Base-by-base conservation (phyloP, 2,329 filamentous ascomycete species). In the Myriosclerotinia duriaeana region DNA sequence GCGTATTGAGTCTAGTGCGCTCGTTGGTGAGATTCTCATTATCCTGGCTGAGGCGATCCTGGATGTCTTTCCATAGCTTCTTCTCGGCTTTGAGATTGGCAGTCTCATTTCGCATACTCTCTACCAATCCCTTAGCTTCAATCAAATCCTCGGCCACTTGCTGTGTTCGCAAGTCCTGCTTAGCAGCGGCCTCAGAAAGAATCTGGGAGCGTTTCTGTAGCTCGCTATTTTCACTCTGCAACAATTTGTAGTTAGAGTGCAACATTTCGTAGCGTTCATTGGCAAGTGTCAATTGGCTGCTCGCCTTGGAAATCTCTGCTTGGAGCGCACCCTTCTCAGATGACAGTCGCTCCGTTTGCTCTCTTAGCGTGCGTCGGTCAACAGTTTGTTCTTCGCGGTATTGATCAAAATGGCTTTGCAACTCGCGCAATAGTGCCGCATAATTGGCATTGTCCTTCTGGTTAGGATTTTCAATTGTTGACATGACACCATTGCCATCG, bases 11-110 rank as follows among this genome's bases (percentile, higher is more conserved):
- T 40, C 93, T 86, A 55, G 88, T 87, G 71, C 93, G 91, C 77
- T 99, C 95, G 68, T 96, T 91, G 53, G 90, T 84, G 15, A 98
- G 81, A 26, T 81, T 87, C 74, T 97, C 92, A 70, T 95, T 97
- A 75, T 98, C 93, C 73, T 95, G 92, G 69, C 87, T 90, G 53
- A 98, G 83, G 63, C 96, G 88, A 70, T 91, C 89, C 76, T 98
- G 93, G 44, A 97, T 96, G 66, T 90, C 92, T 80, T 95, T 96
- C 90, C 91, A 97, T 12, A 99, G 83, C 48, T 92, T 90, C 79
- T 97, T 97, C 78, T 98, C 94, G 0, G 94, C 93, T 77, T 96
- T 97, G 44, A 97, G 85, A 74, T 98, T 97, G 20, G 93, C 89
- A 64, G 89, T 92, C 76, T 99, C 95, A 71, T 92, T 93, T 63